Base-by-base conservation (phyloP, 345 rosid species). In the Eutrema heterophyllum region DNA sequence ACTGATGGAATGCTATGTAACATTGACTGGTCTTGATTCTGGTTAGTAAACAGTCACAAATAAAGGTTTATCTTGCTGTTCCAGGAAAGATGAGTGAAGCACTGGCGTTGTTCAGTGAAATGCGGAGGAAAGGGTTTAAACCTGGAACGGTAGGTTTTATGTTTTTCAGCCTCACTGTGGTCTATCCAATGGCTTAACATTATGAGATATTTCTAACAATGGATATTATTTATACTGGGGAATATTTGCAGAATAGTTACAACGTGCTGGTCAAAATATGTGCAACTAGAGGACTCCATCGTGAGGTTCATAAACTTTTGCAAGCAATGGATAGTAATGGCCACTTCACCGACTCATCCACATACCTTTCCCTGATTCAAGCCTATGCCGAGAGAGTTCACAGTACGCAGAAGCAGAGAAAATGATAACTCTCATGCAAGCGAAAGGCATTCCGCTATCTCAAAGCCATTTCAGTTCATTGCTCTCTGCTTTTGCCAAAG, bases 91-190 rank as follows among this genome's bases (percentile, higher is more conserved):
- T 63, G 59, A 79, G 61, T 33, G 88, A 85, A 80, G 94, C 94
- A 68, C 78, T 81, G 59, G 65, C 72, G 27, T 75, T 92, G 64
- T 89, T 89, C 72, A 33, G 68, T 68, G 81, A 82, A 73, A 83
- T 89, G 94, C 91, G 71, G 82, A 86, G 81, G 79, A 88, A 81
- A 79, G 92, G 96, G 73, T 84, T 88, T 72, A 86, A 79, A 64
- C 96, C 94, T 44, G 96, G 88, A 74, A 66, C 15, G 89, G 97
- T 88, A 86, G 27, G 86, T 26, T 39, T 46, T 14, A 61, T 29
- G 39, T 73, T 9, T 41, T 12, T 24, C 7, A 26, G 53, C 43
- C 29, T 32, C 33, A 44, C 4, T 53, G 40, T 35, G 26, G 38
- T 54, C 60, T 71, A 40, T 59, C 64, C 29, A 46, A 6, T 50